Evolutionary conservation across 805 yeast species (phyloP), one percentile per base, ranked within the genome.

Genomic region (Pachysolen tannophilus): DNA sequence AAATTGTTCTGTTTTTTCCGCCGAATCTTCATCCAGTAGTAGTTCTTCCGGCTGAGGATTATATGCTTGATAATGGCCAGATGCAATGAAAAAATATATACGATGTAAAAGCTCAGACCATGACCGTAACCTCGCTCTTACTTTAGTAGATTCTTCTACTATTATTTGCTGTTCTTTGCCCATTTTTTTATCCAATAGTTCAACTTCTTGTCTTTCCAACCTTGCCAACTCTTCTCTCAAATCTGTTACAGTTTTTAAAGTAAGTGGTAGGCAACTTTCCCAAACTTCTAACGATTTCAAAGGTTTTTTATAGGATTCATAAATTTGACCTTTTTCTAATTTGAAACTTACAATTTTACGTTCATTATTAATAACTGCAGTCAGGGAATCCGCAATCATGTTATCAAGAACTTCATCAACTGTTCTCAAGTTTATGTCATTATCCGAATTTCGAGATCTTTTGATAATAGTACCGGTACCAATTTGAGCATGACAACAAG

Each of bases 401-500:
- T 70, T 73, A 6, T 60, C 63, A 19, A 92, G 60, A 6, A 90
- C 85, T 32, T 76, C 81, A 37, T 75, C 82, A 43, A 90, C 63
- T 0, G 83, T 71, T 35, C 70, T 60, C 20, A 62, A 41, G 13
- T 53, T 49, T 14, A 52, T 33, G 8, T 42, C 52, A 9, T 37
- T 40, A 23, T 40, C 16, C 23, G 13, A 19, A 13, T 29, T 26
- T 31, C 16, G 21, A 25, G 35, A 26, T 28, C 37, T 8, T 27
- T 35, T 24, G 14, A 30, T 20, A 27, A 17, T 34, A 29, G 19
- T 32, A 25, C 35, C 42, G 15, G 43, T 25, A 3, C 55, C 53
- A 24, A 52, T 40, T 26, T 72, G 74, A 1, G 95, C 85, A 57
- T 85, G 94, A 40, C 92, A 83, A 46, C 97, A 90, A 0, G 83